These are phyloP conservation scores for Alternaria arbusti DNA, from an alignment of 2,329 filamentous ascomycete species.

Conservation along the genomic window DNA sequence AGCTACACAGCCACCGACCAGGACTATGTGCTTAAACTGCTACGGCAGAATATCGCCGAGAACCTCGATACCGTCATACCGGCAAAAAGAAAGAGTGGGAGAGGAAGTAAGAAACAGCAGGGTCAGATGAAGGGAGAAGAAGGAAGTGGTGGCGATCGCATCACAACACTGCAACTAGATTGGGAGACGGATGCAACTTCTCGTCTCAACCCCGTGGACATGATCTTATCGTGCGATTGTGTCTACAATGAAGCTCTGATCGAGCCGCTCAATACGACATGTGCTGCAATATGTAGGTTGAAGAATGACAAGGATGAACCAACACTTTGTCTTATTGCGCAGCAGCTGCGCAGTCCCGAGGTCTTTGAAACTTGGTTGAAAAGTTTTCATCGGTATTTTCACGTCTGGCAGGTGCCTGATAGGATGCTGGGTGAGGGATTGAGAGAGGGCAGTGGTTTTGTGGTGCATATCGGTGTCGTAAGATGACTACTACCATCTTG, in stretches of 20 bases:
- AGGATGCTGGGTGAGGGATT: slow-evolving; percentile 65
- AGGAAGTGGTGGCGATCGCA: slow-evolving; percentile 5
- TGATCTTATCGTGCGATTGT: slow-evolving; percentile 87
- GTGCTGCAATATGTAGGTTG: slow-evolving; percentile 73
- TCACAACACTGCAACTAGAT: slow-evolving; percentile 63
- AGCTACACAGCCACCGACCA: slow-evolving; percentile 87
- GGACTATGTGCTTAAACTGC: slow-evolving; percentile 76
- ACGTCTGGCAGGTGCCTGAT: slow-evolving; percentile 78
- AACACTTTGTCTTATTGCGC: slow-evolving; percentile 80
- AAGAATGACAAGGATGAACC: slow-evolving; percentile 52
- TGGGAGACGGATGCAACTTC: slow-evolving; percentile 72
- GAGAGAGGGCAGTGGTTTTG: slow-evolving; percentile 73
- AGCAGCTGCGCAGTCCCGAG: slow-evolving; percentile 84
- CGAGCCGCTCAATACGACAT: slow-evolving; percentile 80
- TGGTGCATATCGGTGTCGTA: slow-evolving; percentile 73
- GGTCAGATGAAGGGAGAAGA: not conserved
- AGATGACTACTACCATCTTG: slow-evolving; percentile 14
- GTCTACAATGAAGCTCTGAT: slow-evolving; percentile 93
- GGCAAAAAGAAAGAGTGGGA: slow-evolving; percentile 10
- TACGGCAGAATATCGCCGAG: slow-evolving; percentile 76
- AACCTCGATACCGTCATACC: slow-evolving; percentile 53
- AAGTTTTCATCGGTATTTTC: slow-evolving; percentile 70
- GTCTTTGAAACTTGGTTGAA: slow-evolving; percentile 84
- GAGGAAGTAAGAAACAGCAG: slow-evolving; percentile 32
- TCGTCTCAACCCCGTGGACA: slow-evolving; percentile 65